These are phyloP conservation scores for Venturia aucupariae DNA, from an alignment of 2,329 filamentous ascomycete species.

Conservation along the genomic window DNA sequence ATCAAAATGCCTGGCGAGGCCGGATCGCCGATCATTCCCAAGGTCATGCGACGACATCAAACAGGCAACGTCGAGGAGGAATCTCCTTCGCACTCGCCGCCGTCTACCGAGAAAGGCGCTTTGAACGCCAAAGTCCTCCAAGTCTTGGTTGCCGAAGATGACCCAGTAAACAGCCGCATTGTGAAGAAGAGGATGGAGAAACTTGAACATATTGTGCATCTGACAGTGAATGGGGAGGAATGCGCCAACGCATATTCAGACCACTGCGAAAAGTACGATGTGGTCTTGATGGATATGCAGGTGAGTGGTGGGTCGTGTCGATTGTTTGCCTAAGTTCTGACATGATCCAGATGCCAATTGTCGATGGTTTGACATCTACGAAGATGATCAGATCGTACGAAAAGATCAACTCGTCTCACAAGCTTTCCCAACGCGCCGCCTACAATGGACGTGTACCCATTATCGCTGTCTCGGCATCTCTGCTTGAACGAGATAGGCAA, in stretches of 20 bases:
- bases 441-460: constrained; percentile 64
- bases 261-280: constrained; percentile 56
- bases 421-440: constrained; percentile 50
- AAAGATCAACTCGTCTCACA: constrained; percentile 39
- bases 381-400: constrained; percentile 75
- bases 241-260: constrained; percentile 65
- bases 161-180: constrained; percentile 78
- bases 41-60: not conserved
- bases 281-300: constrained; percentile 89
- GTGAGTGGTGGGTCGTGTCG: constrained; percentile 38
- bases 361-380: constrained; percentile 72
- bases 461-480: constrained; percentile 77
- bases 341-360: constrained; percentile 69
- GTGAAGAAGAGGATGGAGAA: constrained; percentile 72
- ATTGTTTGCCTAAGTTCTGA: constrained; percentile 6
- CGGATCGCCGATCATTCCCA: constrained; percentile 6
- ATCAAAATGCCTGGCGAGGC: constrained; percentile 5
- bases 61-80: not conserved
- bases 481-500: constrained; percentile 59
- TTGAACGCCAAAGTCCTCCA: constrained; percentile 39
- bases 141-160: constrained; percentile 77
- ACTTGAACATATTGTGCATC: constrained; percentile 58
- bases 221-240: constrained; percentile 77
- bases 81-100: not conserved
- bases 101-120: not conserved